These are phyloP conservation scores for Heracleum sosnowskyi DNA, from an alignment of 129 eudicot genomes.

Conservation along the genomic window DNA sequence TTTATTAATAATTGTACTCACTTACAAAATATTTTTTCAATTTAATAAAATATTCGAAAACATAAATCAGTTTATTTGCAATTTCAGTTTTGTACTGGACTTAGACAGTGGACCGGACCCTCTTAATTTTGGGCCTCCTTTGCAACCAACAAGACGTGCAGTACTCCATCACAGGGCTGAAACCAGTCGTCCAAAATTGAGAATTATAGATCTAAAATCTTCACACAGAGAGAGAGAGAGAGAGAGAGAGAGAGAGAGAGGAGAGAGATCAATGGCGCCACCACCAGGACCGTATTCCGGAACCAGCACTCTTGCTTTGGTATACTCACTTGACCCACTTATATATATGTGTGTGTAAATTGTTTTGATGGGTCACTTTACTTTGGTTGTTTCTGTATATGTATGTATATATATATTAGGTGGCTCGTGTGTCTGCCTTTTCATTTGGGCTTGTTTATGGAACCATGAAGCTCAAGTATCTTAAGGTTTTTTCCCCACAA, in stretches of 20 bases:
- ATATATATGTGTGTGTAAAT: not conserved
- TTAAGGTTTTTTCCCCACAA: conserved; percentile 32
- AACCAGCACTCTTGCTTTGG: conserved; percentile 70
- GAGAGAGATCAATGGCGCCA: conserved; percentile 40
- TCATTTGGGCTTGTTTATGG: conserved; percentile 72
- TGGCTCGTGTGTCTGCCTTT: conserved; percentile 82
- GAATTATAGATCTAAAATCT: not conserved
- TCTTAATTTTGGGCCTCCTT: not conserved
- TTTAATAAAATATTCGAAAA: too few species aligned
- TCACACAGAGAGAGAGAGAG: too few species aligned
- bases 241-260: too few species aligned
- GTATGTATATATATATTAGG: conserved; percentile 23
- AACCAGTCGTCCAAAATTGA: too few species aligned
- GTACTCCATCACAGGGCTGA: too few species aligned
- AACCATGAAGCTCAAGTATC: conserved; percentile 74
- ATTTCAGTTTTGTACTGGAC: too few species aligned
- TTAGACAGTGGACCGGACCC: not conserved
- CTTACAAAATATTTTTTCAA: too few species aligned
- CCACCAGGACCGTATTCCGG: conserved; percentile 77
- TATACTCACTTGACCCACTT: not conserved
- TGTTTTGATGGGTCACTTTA: not conserved
- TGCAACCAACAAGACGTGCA: too few species aligned
- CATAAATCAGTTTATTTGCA: too few species aligned
- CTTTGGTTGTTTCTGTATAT: not conserved
- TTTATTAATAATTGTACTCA: too few species aligned